Percentiles rank a stretch among this genome's conserved stretches.
These are phyloP conservation scores for Arthromyces matolae DNA, from an alignment of 768 basidiomycete species.

Conservation along the genomic window DNA sequence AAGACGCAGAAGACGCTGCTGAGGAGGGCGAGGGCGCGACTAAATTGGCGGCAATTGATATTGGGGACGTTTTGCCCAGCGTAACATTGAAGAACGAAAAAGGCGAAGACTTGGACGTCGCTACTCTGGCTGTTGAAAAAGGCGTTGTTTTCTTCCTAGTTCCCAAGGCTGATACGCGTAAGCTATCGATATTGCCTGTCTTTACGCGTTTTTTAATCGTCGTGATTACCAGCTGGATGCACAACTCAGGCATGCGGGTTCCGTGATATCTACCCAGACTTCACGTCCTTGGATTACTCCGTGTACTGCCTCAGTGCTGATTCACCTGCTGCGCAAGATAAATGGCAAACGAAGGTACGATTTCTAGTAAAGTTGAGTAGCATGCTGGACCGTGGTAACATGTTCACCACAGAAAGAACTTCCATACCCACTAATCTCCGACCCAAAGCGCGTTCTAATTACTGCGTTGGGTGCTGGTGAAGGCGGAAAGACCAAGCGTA, in stretches of 20 bases:
- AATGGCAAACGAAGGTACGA: conserved; percentile 83
- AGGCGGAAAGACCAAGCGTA: conserved; percentile 82
- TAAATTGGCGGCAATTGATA: conserved; percentile 43
- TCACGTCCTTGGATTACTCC: conserved; percentile 60
- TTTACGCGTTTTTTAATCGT: not conserved
- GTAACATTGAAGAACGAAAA: conserved; percentile 82
- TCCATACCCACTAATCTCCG: conserved; percentile 83
- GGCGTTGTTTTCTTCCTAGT: conserved; percentile 82
- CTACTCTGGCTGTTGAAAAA: conserved; percentile 57
- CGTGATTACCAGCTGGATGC: conserved; percentile 65
- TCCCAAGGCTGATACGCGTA: conserved; percentile 84
- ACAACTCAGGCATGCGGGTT: conserved; percentile 92
- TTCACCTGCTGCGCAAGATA: conserved; percentile 65
- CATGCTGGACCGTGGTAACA: not conserved
- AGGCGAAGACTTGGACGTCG: conserved; percentile 71
- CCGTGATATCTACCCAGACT: conserved; percentile 79
- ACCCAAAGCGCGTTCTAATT: conserved; percentile 80
- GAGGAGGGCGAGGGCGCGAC: conserved; percentile 20
- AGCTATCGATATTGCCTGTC: conserved; percentile 22
- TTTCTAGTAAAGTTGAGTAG: not conserved
- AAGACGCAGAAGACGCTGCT: conserved; percentile 17
- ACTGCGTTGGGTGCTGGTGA: conserved; percentile 76
- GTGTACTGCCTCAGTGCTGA: conserved; percentile 88
- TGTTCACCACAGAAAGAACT: conserved; percentile 60
- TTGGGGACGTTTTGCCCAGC: conserved; percentile 74